Evolutionary conservation across 331 rosid species (phyloP), one percentile per base, ranked within the genome.

Genomic region (Telfairia occidentalis): DNA sequence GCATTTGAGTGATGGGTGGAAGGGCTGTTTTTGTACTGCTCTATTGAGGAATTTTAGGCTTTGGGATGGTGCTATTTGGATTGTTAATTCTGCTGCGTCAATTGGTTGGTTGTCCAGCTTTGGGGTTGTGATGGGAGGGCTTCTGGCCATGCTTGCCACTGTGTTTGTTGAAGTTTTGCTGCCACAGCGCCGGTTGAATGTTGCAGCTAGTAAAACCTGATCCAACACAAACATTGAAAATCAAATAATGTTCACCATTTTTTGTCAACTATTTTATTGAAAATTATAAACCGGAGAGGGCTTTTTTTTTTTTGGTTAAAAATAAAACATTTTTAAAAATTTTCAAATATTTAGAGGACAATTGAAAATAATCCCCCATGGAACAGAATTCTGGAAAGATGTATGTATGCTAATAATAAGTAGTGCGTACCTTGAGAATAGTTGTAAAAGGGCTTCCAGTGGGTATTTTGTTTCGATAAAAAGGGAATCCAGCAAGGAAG

Each of bases 171-270:
- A 76, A 75, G 70, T 82, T 58, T 77, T 84, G 60, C 60, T 55
- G 12, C 34, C 77, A 84, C 84, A 84, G 19, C 69, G 77, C n/a
- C 72, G 54, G 23, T 86, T 87, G 7, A 87, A 74, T 24, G 79
- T 9, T 6, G 96, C 88, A 32, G 96, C 89, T 50, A 82, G n/a
- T 57, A 90, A 61, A 64, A 95, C 99, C 99, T 95, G 75, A 84
- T 19, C 35, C 28, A 7, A 59, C 18, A 26, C 38, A 28, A 9
- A 32, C 6, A 7, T 0, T 8, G 2, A 6, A 40, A 40, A 6
- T 9, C 8, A 40, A 5, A 2, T 5, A 32, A 5, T 2, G 5
- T 32, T 6, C 49, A 43, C 9, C 49, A 2, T 3, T 43, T 43
- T 2, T 2, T 43, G 49, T 2, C 9, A 6, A 18, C 6, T 9